These are phyloP conservation scores for Cyclotella sp. DNA, from an alignment of 108 stramenopile genomes.

Conservation along the genomic window DNA sequence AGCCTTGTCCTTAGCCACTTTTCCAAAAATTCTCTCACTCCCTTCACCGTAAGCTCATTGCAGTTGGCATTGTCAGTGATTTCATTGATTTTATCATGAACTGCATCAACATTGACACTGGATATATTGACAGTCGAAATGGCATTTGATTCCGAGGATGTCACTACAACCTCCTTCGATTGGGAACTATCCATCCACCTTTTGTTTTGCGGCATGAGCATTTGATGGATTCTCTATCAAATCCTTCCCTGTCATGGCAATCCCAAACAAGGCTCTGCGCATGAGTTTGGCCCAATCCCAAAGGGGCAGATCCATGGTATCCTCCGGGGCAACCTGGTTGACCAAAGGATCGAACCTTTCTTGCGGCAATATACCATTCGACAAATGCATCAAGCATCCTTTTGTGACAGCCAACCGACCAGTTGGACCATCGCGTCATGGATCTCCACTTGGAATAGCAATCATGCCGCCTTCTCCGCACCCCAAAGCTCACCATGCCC, in stretches of 20 bases:
- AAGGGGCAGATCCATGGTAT: neutral
- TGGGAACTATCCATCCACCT: neutral
- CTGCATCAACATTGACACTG: neutral
- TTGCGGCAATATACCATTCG: neutral
- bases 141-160: neutral
- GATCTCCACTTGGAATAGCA: slow-evolving; percentile 15
- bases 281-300: neutral
- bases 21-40: neutral
- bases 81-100: slow-evolving; percentile 13
- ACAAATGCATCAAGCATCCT: neutral
- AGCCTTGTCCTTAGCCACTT: neutral
- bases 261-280: slow-evolving; percentile 24
- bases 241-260: neutral
- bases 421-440: slow-evolving; percentile 12
- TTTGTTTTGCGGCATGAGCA: neutral
- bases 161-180: neutral
- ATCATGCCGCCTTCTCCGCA: too few relatives aligned
- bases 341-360: neutral
- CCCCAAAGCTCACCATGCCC: too few relatives aligned
- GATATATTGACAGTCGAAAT: neutral
- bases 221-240: neutral
- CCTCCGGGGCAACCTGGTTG: neutral
- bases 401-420: neutral
- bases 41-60: neutral
- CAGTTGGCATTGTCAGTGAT: neutral